These are phyloP conservation scores for Boletus hoseneyae DNA, from an alignment of 1,284 basidiomycete genomes.

Conservation along the genomic window DNA sequence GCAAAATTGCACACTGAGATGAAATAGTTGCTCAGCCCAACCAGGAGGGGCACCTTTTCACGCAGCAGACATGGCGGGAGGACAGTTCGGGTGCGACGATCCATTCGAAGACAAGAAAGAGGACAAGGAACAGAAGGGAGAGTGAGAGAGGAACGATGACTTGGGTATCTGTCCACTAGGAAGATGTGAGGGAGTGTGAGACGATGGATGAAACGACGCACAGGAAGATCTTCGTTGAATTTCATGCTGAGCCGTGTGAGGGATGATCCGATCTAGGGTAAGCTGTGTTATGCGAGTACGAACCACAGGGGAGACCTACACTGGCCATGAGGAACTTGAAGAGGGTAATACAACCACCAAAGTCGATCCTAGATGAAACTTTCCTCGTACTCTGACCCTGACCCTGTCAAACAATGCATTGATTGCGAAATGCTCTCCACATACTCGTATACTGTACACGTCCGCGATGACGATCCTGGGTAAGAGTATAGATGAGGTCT, in stretches of 20 bases:
- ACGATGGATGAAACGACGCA: no score
- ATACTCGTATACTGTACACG: no score
- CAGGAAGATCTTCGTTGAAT: no score
- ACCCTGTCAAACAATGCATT: slow-evolving; percentile 6
- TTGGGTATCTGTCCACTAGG: no score
- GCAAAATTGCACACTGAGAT: no score
- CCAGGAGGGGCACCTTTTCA: slow-evolving; percentile 55
- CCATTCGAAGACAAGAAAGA: slow-evolving; percentile 9
- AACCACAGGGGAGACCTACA: no score
- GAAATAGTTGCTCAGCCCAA: slow-evolving; percentile 69
- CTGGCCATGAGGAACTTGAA: slow-evolving; percentile 2
- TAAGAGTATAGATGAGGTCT: no score
- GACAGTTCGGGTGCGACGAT: slow-evolving; percentile 10
- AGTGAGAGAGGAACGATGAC: slow-evolving; percentile 5
- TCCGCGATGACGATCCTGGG: no score
- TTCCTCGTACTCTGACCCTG: slow-evolving; percentile 21
- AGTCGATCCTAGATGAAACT: slow-evolving; percentile 21
- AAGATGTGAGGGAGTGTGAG: no score
- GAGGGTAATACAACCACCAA: slow-evolving; percentile 20
- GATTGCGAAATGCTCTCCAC: no score
- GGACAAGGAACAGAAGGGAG: slow-evolving; percentile 15
- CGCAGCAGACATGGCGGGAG: slow-evolving; percentile 12
- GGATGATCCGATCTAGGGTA: slow-evolving; percentile 15
- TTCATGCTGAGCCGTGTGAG: slow-evolving; percentile 22
- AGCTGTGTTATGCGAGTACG: not conserved